Evolutionary conservation across 2,329 filamentous ascomycete genomes (phyloP), one percentile per base, ranked within the genome.

Genomic region (Macroventuria anomochaeta): DNA sequence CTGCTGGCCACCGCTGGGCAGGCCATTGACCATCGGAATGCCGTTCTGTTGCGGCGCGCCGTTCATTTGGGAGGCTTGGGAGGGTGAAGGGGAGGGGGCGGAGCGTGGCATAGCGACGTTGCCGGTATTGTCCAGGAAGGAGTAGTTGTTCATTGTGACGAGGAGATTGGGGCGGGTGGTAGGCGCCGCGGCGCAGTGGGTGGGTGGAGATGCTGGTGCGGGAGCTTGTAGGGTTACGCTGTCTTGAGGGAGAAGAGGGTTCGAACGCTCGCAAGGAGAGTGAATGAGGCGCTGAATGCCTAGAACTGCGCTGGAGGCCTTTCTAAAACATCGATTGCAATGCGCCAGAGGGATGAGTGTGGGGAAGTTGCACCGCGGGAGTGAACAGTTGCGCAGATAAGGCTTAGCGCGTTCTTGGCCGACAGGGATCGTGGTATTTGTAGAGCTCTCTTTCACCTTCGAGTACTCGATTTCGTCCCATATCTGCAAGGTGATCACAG

Each of bases 1-100:
- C 61, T 77, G 75, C 44, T 76, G 75, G 37, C 75, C 75, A 6
- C 73, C 72, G 23, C 65, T 69, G 8, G 72, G 71, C 36, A 76
- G 61, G 17, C 73, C 73, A 48, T 76, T 76, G 33, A 75, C 71
- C 63, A 75, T 67, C 7, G 72, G 73, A 31, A 75, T 68, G 54
- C 69, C 66, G 55, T 69, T 74, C 28, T 69, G 67, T 40, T 63
- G 63, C 33, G 62, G 53, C 8, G 43, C 53, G 42, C 68, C 67
- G 55, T 73, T 73, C 21, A 62, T 46, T 47, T 70, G 70, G n/a
- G 63, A 63, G 34, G 58, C 46, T 32, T 61, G 49, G 15, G 64
- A 66, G 34, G 67, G 62, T 10, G 64, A 70, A 7, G 73, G 71
- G 2, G 69, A 72, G 25, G 74, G 73, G 5, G 72, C 65, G 29